Evolutionary conservation across 768 basidiomycete genomes (phyloP), one percentile per base, ranked within the genome.

Genomic region (Paxillus rubicundulus): DNA sequence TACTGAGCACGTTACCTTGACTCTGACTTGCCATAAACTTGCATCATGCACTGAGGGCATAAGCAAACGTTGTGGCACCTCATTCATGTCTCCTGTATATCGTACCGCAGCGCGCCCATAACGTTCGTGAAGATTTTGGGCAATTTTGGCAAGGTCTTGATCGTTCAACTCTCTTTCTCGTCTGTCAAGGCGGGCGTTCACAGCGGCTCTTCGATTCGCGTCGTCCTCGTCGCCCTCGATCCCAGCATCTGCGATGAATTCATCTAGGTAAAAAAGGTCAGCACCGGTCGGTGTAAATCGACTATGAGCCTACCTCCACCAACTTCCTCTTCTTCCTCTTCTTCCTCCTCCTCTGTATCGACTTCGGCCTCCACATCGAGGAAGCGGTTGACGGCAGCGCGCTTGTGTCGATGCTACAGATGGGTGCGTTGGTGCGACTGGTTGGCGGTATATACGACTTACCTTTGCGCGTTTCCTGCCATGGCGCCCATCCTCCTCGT

Each of bases 41-140:
- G 96, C 89, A 67, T 99, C 97, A 49, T 96, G 88, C 1, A 97
- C 92, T 3, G 89, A 92, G 17, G 97, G 97, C 94, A 99, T 98
- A 17, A 98, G 78, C 49, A 98, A 70, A 14, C 92, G 79, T 63
- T 98, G 94, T 2, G 97, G 95, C 21, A 97, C 84, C 57, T 91
- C 87, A 58, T 92, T 96, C 82, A 91, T 87, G 67, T 96, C 93
- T 27, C 92, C 93, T 17, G 89, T 85, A 63, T 92, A 96, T 39
- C 86, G 84, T 47, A 82, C 80, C 3, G 84, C 80, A 20, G 80
- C 75, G 44, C 86, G 82, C 39, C 76, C 74, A 70, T 96, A 91
- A 44, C 94, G 84, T 61, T 89, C 83, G 51, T 81, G 85, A 51
- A 94, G 73, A 60, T 88, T 84, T 61, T 82, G 83, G 2, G 93